These are phyloP conservation scores for Solanum etuberosum DNA, from an alignment of 257 asterid species.

Conservation along the genomic window DNA sequence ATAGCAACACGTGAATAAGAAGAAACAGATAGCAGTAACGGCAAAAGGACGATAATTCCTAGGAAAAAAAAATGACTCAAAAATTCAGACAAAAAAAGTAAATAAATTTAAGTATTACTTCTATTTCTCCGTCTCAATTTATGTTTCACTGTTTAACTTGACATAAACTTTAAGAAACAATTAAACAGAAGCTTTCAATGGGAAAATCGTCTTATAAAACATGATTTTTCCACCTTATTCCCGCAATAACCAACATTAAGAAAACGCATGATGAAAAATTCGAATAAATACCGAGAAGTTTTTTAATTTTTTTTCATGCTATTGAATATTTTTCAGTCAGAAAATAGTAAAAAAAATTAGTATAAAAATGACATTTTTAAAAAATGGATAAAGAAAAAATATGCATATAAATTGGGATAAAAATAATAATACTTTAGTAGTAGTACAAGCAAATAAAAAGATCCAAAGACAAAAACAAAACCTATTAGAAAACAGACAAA, in stretches of 20 bases:
- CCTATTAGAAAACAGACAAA: not conserved
- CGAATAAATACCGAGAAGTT: fast-evolving
- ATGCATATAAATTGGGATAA: not conserved
- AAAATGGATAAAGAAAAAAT: not conserved
- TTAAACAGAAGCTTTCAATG: no score
- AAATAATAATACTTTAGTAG: not conserved
- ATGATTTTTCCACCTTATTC: no score
- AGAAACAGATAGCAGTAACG: slow-evolving; percentile 5
- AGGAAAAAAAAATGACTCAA: not conserved
- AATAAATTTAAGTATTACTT: not conserved
- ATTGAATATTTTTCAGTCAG: not conserved
- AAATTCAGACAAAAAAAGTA: not conserved
- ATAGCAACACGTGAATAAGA: slow-evolving; percentile 42
- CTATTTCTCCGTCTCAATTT: not conserved
- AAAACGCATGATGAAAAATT: not conserved
- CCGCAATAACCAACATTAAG: not conserved
- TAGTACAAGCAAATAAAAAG: slow-evolving; percentile 20
- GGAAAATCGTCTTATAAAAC: not conserved
- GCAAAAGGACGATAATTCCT: slow-evolving; percentile 27
- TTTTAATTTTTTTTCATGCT: not conserved
- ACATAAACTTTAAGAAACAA: no score
- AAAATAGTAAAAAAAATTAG: no score
- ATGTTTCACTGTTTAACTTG: not conserved
- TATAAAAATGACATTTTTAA: not conserved
- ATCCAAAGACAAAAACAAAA: slow-evolving; percentile 49